Percentiles rank a stretch among this genome's conserved stretches.
These are phyloP conservation scores for Xylaria intraflava DNA, from an alignment of 495 filamentous ascomycete species.

Conservation along the genomic window DNA sequence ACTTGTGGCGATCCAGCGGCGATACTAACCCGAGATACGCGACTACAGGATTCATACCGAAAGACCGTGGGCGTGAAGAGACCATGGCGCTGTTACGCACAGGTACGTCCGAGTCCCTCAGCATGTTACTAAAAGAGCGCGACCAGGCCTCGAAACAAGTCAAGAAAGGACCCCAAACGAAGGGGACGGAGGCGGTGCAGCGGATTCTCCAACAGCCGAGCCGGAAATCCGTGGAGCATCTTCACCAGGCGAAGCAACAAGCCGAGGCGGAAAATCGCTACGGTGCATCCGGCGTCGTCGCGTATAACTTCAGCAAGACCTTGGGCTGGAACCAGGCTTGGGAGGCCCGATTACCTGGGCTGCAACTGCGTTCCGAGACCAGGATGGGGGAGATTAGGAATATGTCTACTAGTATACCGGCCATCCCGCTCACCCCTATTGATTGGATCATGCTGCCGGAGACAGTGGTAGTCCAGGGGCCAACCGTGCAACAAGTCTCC, in stretches of 20 bases:
- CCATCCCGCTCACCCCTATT: not conserved
- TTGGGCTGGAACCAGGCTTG: constrained; percentile 12
- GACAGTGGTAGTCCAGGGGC: not conserved
- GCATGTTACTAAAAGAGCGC: constrained; percentile 2
- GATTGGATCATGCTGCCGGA: constrained; percentile 9
- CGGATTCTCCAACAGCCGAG: constrained; percentile 14
- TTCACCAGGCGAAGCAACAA: constrained; percentile 7
- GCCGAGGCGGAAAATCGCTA: constrained; percentile 11
- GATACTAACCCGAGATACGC: not conserved
- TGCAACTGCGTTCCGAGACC: constrained; percentile 5
- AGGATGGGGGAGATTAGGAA: not conserved
- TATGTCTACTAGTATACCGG: not conserved
- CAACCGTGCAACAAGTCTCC: not conserved
- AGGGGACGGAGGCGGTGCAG: constrained; percentile 15
- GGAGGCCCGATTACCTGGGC: constrained; percentile 4
- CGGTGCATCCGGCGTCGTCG: not conserved
- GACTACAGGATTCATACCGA: constrained; percentile 6
- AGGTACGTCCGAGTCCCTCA: constrained; percentile 8
- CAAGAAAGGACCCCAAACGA: constrained; percentile 8
- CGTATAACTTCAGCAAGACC: constrained; percentile 17
- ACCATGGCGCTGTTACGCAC: constrained; percentile 10
- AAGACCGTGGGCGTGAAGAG: constrained; percentile 7
- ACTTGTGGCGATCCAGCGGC: not conserved
- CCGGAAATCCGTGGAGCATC: constrained; percentile 6
- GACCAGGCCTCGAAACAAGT: constrained; percentile 10